Evolutionary conservation across 768 basidiomycete genomes (phyloP).

Genomic region (Suillus tomentosus): DNA sequence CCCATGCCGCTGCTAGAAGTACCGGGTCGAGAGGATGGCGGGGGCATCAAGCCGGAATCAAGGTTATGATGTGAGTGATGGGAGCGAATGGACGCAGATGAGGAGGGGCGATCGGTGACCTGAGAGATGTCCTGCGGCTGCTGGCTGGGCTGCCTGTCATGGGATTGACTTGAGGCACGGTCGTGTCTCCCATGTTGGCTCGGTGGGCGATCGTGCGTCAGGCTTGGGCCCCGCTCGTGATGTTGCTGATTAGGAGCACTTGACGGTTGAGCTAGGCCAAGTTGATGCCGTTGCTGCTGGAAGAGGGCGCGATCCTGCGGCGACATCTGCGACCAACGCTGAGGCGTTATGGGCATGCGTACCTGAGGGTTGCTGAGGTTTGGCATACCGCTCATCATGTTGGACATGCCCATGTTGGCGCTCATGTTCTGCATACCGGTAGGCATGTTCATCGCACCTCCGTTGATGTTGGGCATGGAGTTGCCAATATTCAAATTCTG

Average conservation of each 20-base stretch:
- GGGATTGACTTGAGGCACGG: conserved; percentile 25
- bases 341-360: conserved; percentile 24
- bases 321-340: conserved; percentile 32
- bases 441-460: conserved; percentile 27
- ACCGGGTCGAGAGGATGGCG: conserved; percentile 27
- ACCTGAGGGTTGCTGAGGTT: conserved; percentile 13
- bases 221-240: conserved; percentile 25
- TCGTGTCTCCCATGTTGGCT: conserved; percentile 28
- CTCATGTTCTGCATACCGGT: conserved; percentile 23
- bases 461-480: conserved; percentile 17
- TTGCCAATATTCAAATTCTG: conserved; percentile 21
- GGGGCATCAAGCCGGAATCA: conserved; percentile 27
- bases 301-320: conserved; percentile 31
- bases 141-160: conserved; percentile 20
- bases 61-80: conserved; percentile 28
- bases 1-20: conserved; percentile 26
- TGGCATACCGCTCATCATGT: conserved; percentile 16
- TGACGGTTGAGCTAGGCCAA: conserved; percentile 16
- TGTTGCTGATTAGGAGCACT: conserved; percentile 20
- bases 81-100: conserved; percentile 31
- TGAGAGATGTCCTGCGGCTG: conserved; percentile 4
- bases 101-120: conserved; percentile 27
- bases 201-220: conserved; percentile 28
- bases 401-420: conserved; percentile 21
- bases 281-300: conserved; percentile 31